These are phyloP conservation scores for Mycosarcoma mackinlayi DNA, from an alignment of 1,284 basidiomycete genomes.

Conservation along the genomic window DNA sequence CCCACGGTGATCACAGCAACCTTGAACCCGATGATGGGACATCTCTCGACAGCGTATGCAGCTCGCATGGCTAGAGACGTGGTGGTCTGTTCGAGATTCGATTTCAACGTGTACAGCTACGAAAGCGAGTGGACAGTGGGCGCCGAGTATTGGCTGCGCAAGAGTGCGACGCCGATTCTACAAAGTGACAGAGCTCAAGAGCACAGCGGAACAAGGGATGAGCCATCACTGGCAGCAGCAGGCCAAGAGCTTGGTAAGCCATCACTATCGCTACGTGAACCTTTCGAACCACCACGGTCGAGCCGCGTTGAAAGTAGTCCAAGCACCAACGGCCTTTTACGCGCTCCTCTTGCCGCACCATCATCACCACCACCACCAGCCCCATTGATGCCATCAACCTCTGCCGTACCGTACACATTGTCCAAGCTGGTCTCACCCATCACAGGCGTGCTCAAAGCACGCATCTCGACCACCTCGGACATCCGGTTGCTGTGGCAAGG, in stretches of 20 bases:
- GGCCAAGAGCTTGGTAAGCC: neutral
- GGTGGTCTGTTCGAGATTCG: conserved; percentile 88
- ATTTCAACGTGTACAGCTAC: conserved; percentile 96
- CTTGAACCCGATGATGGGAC: conserved; percentile 96
- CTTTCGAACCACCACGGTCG: neutral
- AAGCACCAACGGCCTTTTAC: neutral
- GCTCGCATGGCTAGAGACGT: conserved; percentile 87
- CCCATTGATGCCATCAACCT: neutral
- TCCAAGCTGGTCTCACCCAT: conserved; percentile 69
- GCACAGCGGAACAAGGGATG: neutral
- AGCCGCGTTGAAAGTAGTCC: too few relatives aligned
- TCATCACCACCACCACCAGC: neutral
- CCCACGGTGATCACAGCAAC: conserved; percentile 93
- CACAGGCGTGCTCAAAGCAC: conserved; percentile 86
- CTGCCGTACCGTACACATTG: too few relatives aligned
- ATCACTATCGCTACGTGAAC: neutral
- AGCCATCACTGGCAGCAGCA: neutral
- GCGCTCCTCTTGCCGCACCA: neutral
- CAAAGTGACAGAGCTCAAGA: neutral
- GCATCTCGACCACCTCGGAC: conserved; percentile 79
- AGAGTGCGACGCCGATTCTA: neutral
- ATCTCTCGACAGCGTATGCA: conserved; percentile 89
- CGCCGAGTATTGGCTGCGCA: conserved; percentile 60
- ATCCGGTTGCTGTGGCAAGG: conserved; percentile 94
- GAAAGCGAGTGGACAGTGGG: conserved; percentile 93